Conservation (phyloP, 108 stramenopile genomes). For the Cyclotella cryptica region DNA sequence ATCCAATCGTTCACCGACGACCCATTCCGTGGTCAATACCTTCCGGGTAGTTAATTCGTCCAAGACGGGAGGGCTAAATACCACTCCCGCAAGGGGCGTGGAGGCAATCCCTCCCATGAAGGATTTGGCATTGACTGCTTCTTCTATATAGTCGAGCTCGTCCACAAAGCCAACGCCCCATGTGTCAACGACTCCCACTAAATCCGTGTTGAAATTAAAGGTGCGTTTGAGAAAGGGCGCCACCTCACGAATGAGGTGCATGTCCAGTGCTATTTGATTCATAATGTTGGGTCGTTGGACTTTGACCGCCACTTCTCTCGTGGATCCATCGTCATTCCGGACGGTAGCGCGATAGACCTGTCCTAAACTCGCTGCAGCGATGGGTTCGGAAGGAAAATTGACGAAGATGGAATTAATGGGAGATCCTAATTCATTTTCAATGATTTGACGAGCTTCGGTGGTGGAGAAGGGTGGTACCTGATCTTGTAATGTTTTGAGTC, state of each 20-base stretch:
- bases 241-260: conserved; percentile 90
- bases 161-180: conserved; percentile 96
- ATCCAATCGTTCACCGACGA: conserved; percentile 93
- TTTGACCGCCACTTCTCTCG: conserved; percentile 89
- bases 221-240: conserved; percentile 68
- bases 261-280: conserved; percentile 94
- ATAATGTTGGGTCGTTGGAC: conserved; percentile 95
- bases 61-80: conserved; percentile 79
- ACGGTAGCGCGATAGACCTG: conserved; percentile 91
- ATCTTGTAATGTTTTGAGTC: conserved; percentile 89
- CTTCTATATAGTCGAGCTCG: conserved; percentile 93
- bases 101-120: conserved; percentile 70
- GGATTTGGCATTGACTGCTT: conserved; percentile 86
- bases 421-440: conserved; percentile 89
- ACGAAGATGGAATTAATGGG: conserved; percentile 67
- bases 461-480: conserved; percentile 89
- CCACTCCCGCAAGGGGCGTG: conserved; percentile 81
- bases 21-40: conserved; percentile 93
- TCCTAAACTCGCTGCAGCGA: conserved; percentile 94
- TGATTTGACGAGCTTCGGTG: conserved; percentile 69
- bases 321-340: conserved; percentile 21
- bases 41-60: conserved; percentile 74
- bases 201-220: conserved; percentile 83
- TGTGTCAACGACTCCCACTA: conserved; percentile 88
- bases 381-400: conserved; percentile 73